Percentiles rank a stretch among this genome's conserved stretches.
Conservation (phyloP, 225 moss, liverwort and hornwort species). For the Straminergon stramineum region DNA sequence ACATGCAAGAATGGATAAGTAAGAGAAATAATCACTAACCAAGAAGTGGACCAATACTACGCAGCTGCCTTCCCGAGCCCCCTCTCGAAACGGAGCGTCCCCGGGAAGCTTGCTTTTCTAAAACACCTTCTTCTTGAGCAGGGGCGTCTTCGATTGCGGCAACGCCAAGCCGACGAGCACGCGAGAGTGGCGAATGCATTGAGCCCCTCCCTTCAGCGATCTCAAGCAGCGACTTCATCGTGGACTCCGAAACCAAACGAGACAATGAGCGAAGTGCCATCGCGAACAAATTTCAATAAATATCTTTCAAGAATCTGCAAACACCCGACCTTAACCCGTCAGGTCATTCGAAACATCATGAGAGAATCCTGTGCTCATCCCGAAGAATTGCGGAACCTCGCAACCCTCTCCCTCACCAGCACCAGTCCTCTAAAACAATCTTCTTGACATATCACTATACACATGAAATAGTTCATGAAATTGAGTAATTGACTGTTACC, state of each 20-base stretch:
- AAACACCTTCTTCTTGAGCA: background rate
- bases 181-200: background rate
- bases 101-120: background rate
- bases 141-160: background rate
- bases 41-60: background rate
- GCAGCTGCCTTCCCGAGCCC: conserved; percentile 1
- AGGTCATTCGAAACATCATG: background rate
- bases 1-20: background rate
- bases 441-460: background rate
- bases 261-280: conserved; percentile 13
- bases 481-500: background rate
- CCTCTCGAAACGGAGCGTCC: background rate
- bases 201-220: background rate
- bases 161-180: conserved; percentile 1
- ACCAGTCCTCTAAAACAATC: background rate
- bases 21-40: conserved; percentile 1
- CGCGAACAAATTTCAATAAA: background rate
- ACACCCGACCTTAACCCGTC: background rate
- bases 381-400: background rate
- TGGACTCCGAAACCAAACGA: background rate
- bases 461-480: background rate
- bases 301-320: background rate
- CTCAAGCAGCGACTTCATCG: conserved; percentile 2
- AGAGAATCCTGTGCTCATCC: background rate
- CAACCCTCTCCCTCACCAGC: background rate